Conservation (phyloP, 1,284 basidiomycete genomes). For the Irpex rosettiformis region DNA sequence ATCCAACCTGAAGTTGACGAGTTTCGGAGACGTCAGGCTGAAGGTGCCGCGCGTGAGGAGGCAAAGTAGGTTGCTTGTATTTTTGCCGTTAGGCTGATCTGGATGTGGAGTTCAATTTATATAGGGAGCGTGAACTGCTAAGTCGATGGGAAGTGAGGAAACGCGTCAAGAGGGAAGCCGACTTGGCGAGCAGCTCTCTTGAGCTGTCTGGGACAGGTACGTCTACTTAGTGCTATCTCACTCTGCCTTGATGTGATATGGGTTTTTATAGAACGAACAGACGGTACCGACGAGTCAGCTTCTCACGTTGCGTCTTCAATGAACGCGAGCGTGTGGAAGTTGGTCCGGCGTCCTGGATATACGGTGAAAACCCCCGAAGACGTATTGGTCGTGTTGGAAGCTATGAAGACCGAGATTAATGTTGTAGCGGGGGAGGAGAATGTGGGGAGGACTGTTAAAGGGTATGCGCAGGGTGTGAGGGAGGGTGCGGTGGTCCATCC, state of each 20-base stretch:
- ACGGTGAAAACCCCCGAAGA: slow-evolving; percentile 42
- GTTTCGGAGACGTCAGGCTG: slow-evolving; percentile 41
- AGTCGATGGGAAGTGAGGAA: slow-evolving; percentile 30
- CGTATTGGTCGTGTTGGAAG: slow-evolving; percentile 57
- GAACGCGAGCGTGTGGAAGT: slow-evolving; percentile 57
- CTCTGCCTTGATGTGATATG: neutral
- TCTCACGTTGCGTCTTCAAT: slow-evolving; percentile 38
- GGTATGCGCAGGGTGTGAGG: slow-evolving; percentile 36
- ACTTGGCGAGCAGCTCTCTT: neutral
- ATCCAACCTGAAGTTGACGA: slow-evolving; percentile 39
- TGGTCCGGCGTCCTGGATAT: slow-evolving; percentile 44
- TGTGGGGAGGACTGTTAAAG: slow-evolving; percentile 40
- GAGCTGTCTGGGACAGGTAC: neutral
- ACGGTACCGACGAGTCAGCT: neutral
- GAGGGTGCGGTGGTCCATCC: slow-evolving; percentile 42
- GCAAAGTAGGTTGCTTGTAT: slow-evolving; percentile 31
- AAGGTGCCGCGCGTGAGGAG: slow-evolving; percentile 36
- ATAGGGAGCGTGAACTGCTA: slow-evolving; percentile 32
- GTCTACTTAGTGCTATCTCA: neutral
- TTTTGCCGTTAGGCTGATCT: neutral
- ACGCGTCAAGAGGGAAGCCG: neutral
- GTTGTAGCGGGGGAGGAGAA: slow-evolving; percentile 43
- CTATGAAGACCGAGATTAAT: slow-evolving; percentile 72
- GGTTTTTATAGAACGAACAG: neutral
- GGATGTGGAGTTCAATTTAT: too few relatives aligned